Conservation (phyloP, 768 basidiomycete genomes). For the Podaxis sp. region DNA sequence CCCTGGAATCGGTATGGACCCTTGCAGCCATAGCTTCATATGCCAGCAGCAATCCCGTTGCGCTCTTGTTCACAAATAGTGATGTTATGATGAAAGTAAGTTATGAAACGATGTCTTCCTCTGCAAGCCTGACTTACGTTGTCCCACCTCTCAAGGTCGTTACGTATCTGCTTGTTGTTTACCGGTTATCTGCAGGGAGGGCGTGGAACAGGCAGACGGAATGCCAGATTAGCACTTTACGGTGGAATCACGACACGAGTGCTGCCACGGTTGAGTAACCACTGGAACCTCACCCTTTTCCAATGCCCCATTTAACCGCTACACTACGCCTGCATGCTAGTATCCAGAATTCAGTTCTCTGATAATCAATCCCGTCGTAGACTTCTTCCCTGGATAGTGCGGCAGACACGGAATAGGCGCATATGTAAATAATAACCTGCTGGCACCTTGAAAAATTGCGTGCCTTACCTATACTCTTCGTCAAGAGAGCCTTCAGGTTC, state of each 20-base stretch:
- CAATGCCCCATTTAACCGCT: no score
- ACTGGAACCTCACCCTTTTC: no score
- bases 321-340: no score
- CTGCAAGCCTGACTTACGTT: neutral
- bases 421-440: no score
- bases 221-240: neutral
- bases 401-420: no score
- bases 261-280: neutral
- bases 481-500: no score
- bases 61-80: neutral
- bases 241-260: neutral
- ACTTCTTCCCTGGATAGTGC: no score
- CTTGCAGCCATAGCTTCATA: neutral
- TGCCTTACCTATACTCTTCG: no score
- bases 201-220: neutral
- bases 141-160: neutral
- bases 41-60: neutral
- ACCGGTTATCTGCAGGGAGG: neutral
- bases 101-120: neutral
- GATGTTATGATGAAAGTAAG: neutral
- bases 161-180: neutral
- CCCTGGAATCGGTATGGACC: neutral
- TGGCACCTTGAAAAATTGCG: no score
- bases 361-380: no score
- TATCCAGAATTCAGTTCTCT: no score